Conservation (phyloP, 2,329 filamentous ascomycete genomes). For the Cercospora zeae-maydis region DNA sequence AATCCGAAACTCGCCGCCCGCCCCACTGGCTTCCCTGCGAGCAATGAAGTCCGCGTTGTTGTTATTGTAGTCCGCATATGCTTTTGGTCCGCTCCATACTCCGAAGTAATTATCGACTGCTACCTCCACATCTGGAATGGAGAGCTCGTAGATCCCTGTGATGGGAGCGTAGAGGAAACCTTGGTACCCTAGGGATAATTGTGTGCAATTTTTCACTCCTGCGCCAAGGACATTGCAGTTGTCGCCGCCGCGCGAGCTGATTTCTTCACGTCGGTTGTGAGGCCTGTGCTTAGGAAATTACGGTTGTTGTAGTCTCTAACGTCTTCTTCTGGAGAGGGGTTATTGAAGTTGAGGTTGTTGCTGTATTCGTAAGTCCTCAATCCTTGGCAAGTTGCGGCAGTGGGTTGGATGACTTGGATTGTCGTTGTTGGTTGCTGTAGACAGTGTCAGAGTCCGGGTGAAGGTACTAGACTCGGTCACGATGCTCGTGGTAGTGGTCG, state of each 20-base stretch:
- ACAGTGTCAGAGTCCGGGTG: background rate
- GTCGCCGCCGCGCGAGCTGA: background rate
- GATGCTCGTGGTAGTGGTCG: background rate
- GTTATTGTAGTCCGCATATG: background rate
- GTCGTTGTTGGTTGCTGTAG: background rate
- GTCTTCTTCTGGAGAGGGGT: background rate
- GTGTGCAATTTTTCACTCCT: background rate
- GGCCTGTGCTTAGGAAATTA: background rate
- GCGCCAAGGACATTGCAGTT: background rate
- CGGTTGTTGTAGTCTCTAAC: background rate
- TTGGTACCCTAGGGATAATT: background rate
- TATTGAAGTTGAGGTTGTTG: background rate
- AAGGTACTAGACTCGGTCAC: background rate
- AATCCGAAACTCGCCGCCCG: background rate
- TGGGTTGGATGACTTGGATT: background rate
- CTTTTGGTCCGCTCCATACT: background rate
- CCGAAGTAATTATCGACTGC: background rate
- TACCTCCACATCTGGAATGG: background rate
- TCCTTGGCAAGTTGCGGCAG: background rate
- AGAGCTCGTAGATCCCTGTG: background rate
- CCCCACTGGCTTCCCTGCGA: background rate
- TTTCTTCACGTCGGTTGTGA: background rate
- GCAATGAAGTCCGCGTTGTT: background rate
- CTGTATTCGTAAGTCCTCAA: background rate
- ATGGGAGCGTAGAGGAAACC: background rate